Evolutionary conservation across 2,329 filamentous ascomycete species (phyloP), one percentile per base, ranked within the genome.

Genomic region (Colletotrichum graminicola): DNA sequence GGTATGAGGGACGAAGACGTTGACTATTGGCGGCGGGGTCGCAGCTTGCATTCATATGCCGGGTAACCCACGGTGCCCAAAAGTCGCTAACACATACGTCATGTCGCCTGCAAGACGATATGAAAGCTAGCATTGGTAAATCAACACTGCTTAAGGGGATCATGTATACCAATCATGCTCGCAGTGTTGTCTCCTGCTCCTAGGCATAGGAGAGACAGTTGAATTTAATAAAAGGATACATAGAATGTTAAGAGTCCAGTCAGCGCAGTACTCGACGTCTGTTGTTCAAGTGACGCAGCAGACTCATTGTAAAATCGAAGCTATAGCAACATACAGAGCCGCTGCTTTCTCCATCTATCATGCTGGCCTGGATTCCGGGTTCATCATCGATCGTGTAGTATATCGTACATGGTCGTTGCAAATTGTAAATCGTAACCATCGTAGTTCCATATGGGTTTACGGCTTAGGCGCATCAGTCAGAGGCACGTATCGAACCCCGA

Each of bases 401-500:
- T 54, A n/a, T 63, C 61, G 18, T 32, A 54, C 12, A 52, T 26
- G 6, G 32, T n/a, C 16, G 32, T 29, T 41, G 16, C 21, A 26
- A 57, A 41, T 41, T 34, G 10, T 39, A 21, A n/a, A 1, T 21
- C 21, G 41, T 32, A n/a, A 18, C 32, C 16, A 5, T 34, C 21
- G 10, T 29, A 29, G 41, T 7, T 7, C 26, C 11, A 21, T 34
- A 16, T 57, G 12, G 8, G 23, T 21, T 73, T 52, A 65, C 14
- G 69, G 21, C 39, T 62, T 77, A 12, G 91, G 91, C 29, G 91
- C 87, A 82, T 94, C 91, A 5, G 92, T 94, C 81, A 95, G 81
- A 5, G 92, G 92, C 70, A 95, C 93, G 83, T 95, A 95, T 74
- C 89, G 84, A 52, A 95, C 93, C 0, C 90, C 91, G 79, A 91